Base-by-base conservation (phyloP, 2,329 filamentous ascomycete genomes). In the Endocalyx cinctus region DNA sequence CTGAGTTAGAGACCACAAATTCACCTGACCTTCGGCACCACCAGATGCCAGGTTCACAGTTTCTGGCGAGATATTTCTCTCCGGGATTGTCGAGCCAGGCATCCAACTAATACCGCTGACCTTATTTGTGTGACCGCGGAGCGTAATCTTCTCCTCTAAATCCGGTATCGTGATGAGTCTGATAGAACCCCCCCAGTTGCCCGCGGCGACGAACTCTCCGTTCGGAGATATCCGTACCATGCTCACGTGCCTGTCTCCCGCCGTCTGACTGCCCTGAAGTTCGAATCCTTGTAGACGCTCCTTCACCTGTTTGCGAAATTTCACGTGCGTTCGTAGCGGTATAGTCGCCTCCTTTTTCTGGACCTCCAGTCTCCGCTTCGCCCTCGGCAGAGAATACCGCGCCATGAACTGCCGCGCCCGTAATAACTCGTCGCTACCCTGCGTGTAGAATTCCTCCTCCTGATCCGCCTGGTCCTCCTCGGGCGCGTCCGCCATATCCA, bases 391-490 rank as follows among this genome's bases (percentile, higher is more conserved):
- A 5, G 88, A 94, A 59, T 82, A 97, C 28, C 74, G 71, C 6
- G 89, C 87, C 41, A 98, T 88, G 17, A 82, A 74, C 50, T 80
- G 78, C 39, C 92, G 75, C 2, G 87, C 86, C 31, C 84, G 70
- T 5, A 95, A 64, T 16, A 98, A 68, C 25, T 82, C 80, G 4
- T 77, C 70, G 2, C 80, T 77, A 4, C 92, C 92, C 48, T 84
- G 76, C 0, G 90, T 95, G 58, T 96, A 98, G 60, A 96, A 98
- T 50, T 98, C 92, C 54, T 97, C 88, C 45, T 94, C 85, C 47
- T 82, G 79, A 33, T 89, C 86, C 3, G 72, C 81, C 30, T 77
- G 79, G 13, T 79, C 78, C 5, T 77, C 78, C 2, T 77, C 77
- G 1, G 58, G 60, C 7, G 58, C 73, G 51, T 86, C 82, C 27